A percentile compares a stretch with the other conserved stretches of the same genome.
Evolutionary conservation across 2,329 filamentous ascomycete genomes (phyloP).

Genomic region (Colletotrichum sp.): DNA sequence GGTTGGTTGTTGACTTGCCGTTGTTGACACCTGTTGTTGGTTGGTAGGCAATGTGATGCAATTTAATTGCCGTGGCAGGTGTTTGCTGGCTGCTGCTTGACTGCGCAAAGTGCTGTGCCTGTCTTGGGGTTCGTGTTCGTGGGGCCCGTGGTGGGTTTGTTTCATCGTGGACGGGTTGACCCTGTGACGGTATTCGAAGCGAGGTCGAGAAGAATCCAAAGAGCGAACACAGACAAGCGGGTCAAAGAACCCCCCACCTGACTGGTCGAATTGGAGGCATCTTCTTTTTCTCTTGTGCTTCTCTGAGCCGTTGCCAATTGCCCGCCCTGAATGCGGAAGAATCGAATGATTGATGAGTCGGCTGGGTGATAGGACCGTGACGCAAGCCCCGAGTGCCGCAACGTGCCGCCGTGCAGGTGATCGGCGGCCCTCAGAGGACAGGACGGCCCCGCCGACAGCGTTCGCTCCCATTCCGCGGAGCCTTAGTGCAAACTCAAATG

Average conservation of each 20-base stretch:
- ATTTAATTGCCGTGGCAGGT: neutral
- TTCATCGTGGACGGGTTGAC: conserved; percentile 6
- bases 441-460: neutral
- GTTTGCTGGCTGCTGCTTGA: neutral
- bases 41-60: neutral
- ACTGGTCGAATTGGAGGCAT: neutral
- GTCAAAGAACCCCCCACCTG: neutral
- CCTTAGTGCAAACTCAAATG: neutral
- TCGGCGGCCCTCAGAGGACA: neutral
- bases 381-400: neutral
- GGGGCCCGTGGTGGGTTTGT: neutral
- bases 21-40: neutral
- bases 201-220: neutral
- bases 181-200: neutral
- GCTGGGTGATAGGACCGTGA: neutral
- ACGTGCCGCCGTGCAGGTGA: neutral
- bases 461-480: neutral
- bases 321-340: neutral
- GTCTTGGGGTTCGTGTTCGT: neutral
- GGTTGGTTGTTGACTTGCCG: neutral
- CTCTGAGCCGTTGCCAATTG: neutral
- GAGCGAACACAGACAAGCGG: neutral
- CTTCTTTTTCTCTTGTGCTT: neutral
- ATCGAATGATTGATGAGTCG: neutral
- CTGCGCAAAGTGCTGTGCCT: neutral